phyloP scores from a whole-genome alignment of 768 basidiomycete species.

The Phaffia australis region DNA sequence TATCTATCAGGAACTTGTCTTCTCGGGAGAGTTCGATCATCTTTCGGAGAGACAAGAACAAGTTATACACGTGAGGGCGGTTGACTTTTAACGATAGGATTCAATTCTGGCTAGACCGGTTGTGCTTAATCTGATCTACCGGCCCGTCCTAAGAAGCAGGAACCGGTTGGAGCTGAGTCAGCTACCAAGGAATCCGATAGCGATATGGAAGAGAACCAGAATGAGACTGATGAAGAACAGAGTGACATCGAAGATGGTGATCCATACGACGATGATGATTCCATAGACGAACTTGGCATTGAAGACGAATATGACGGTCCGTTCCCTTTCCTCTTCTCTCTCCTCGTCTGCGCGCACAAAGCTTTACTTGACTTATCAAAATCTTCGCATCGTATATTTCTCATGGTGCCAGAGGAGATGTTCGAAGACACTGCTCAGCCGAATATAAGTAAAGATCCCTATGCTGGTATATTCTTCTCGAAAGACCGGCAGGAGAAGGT shows the following conservation, averaged over 20 bases:
- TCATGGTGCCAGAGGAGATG: background rate
- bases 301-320: constrained; percentile 33
- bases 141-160: constrained; percentile 44
- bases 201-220: constrained; percentile 25
- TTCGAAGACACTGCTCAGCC: background rate
- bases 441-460: constrained; percentile 51
- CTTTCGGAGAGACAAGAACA: constrained; percentile 37
- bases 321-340: background rate
- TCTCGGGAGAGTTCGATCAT: constrained; percentile 61
- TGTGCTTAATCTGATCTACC: background rate
- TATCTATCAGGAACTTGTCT: constrained; percentile 34
- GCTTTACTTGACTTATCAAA: background rate
- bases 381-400: background rate
- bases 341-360: background rate
- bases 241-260: constrained; percentile 42
- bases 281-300: constrained; percentile 43
- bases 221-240: constrained; percentile 35
- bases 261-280: constrained; percentile 58
- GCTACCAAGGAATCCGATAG: too few relatives aligned
- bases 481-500: constrained; percentile 86
- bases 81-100: too few relatives aligned
- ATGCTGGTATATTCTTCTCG: constrained; percentile 88
- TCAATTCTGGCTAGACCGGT: constrained; percentile 28
- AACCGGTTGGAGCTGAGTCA: too few relatives aligned
- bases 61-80: too few relatives aligned